These are phyloP conservation scores for Clausena lansium DNA, from an alignment of 345 rosid species.

Conservation along the genomic window DNA sequence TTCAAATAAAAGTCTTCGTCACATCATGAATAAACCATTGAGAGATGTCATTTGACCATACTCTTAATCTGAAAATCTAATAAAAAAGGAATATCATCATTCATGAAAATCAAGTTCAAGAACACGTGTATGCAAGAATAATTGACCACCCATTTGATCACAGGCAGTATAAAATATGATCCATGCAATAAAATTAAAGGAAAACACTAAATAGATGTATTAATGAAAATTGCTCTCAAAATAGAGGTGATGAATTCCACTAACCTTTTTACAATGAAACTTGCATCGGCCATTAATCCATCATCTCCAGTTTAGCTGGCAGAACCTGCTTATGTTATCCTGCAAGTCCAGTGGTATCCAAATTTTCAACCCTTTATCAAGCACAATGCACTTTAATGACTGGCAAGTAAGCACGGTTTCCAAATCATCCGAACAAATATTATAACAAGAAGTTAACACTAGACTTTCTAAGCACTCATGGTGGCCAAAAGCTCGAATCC, in stretches of 20 bases:
- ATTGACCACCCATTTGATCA: neutral
- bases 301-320: constrained; percentile 41
- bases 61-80: neutral
- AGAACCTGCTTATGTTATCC: constrained; percentile 24
- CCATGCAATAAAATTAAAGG: neutral
- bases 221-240: neutral
- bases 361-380: constrained; percentile 32
- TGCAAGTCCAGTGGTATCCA: constrained; percentile 27
- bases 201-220: neutral
- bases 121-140: neutral
- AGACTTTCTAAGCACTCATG: constrained; percentile 32
- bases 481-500: constrained; percentile 29
- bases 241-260: neutral
- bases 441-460: constrained; percentile 31
- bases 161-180: neutral
- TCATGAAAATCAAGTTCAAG: neutral
- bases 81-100: neutral
- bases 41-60: neutral
- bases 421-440: constrained; percentile 24
- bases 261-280: neutral
- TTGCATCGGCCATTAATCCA: neutral
- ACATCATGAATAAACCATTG: neutral
- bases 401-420: constrained; percentile 23
- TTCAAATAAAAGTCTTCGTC: neutral
- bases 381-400: constrained; percentile 33